phyloP scores from a whole-genome alignment of 2,329 filamentous ascomycete genomes.

The Botrytis hyacinthi region DNA sequence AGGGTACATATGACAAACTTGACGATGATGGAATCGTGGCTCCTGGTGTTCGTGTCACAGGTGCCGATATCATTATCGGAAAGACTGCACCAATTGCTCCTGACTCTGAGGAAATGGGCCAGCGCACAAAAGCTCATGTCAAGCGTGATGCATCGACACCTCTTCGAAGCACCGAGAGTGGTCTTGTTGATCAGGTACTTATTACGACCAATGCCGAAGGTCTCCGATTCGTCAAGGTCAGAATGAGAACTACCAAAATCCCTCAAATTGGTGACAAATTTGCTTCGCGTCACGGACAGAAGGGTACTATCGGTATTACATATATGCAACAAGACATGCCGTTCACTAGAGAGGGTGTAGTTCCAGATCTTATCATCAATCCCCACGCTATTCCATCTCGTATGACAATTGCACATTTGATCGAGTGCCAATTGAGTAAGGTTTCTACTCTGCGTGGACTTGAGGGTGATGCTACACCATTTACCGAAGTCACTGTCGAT shows the following conservation, averaged over 20 bases:
- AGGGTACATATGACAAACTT: constrained; percentile 94
- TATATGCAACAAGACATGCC: constrained; percentile 99
- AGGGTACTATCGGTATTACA: constrained; percentile 98
- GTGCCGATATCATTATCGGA: constrained; percentile 98
- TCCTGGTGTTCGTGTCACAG: constrained; percentile 89
- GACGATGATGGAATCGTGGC: constrained; percentile 95
- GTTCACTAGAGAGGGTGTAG: constrained; percentile 86
- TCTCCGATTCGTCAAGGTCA: constrained; percentile 93
- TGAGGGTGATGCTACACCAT: constrained; percentile 96
- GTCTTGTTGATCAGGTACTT: constrained; percentile 91
- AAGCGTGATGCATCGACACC: constrained; percentile 96
- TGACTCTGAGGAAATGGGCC: constrained; percentile 89
- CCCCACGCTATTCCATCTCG: constrained; percentile 98
- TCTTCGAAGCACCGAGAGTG: constrained; percentile 90
- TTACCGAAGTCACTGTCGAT: constrained; percentile 96
- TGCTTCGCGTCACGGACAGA: constrained; percentile 97
- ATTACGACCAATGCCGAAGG: constrained; percentile 94
- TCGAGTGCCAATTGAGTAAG: constrained; percentile 96
- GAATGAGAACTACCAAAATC: constrained; percentile 94
- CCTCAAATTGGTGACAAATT: constrained; percentile 99
- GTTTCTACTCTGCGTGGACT: constrained; percentile 90
- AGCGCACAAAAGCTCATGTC: constrained; percentile 83
- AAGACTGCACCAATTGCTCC: constrained; percentile 95
- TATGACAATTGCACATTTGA: constrained; percentile 99
- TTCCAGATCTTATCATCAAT: constrained; percentile 97